Base-by-base conservation (phyloP, 2,329 filamentous ascomycete genomes). In the Penicillium sp. region DNA sequence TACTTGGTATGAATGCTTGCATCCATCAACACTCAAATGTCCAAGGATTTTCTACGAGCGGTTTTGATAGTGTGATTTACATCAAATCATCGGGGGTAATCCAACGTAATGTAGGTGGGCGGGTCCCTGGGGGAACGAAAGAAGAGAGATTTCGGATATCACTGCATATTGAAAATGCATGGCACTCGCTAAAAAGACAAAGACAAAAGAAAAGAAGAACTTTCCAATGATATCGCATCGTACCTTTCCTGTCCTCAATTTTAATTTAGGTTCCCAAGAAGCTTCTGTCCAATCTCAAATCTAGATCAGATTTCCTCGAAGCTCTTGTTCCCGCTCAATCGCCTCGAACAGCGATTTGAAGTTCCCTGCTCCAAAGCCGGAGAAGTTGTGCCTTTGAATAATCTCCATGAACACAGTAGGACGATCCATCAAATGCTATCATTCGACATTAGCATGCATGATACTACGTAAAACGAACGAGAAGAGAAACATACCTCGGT, bases 331-430 rank as follows among this genome's bases (percentile, higher is more conserved):
- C 50, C 93, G 81, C 82, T 97, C 93, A 73, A 97, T 96, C 3
- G 93, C 93, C 81, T 97, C 93, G 69, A 97, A 97, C 67, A 97
- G 70, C 59, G 89, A 92, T 85, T 92, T 96, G 80, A 97, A 97
- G 75, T 97, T 98, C 1, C 93, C 93, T 0, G 93, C 93, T 4
- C 93, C 93, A 67, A 97, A 97, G 0, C 93, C 93, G 31, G 90
- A 87, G 73, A 97, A 97, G 62, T 91, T 87, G 67, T 96, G 88
- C 56, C 93, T 81, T 80, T 97, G 92, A 68, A 97, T 97, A 67
- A 97, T 96, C 83, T 97, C 93, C 62, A 97, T 86, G 72, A 97
- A 97, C 27, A 97, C 93, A 3, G 93, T 97, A 24, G 93, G 93
- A 13, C 93, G 87, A 76, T 97, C 93, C 88, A 96, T 90, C 64